Evolutionary conservation across 1,139 yeast genomes (phyloP), one percentile per base, ranked within the genome.

Genomic region (Taphrina populina): DNA sequence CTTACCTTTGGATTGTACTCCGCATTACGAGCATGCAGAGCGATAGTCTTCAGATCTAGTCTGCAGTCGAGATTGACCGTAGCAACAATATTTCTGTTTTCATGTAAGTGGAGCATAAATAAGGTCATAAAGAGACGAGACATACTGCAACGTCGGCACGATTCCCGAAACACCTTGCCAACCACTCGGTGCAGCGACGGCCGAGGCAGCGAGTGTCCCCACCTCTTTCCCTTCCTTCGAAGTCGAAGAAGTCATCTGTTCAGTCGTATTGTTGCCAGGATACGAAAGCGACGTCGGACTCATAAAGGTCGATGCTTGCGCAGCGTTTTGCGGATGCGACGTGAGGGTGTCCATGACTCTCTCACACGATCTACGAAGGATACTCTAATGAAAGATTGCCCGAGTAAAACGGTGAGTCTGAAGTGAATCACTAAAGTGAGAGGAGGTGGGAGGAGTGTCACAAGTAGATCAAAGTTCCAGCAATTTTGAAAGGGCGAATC

Each of bases 21-120:
- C 26, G 99, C 99, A 72, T 92, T 92, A 78, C 99, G 88, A 2
- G 98, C 98, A 72, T 92, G 99, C 63, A 92, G 76, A 0, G 99
- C 99, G 70, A 92, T 94, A 24, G 98, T 94, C 69, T 92, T 92
- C 69, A 92, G 79, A 70, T 94, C 98, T 66, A 92, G 76, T 62
- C 97, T 83, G 71, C 98, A 92, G 66, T 92, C 98, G 70, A 92
- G 77, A 69, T 94, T 92, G 59, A 92, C 98, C 0, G 99, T 92
- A 33, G 99, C 98, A 51, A 92, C 99, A 58, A 92, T 94, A 75
- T 92, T 90, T 64, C 65, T 67, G 62, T 19, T 57, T 55, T 10
- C 62, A 58, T 36, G 61, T 36, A 19, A 32, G 35, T 37, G 3
- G 11, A 30, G 37, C 24, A 10, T 19, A 32, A 29, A n/a, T n/a